phyloP scores from a whole-genome alignment of 805 yeast species.

The Teunomyces atbi region DNA sequence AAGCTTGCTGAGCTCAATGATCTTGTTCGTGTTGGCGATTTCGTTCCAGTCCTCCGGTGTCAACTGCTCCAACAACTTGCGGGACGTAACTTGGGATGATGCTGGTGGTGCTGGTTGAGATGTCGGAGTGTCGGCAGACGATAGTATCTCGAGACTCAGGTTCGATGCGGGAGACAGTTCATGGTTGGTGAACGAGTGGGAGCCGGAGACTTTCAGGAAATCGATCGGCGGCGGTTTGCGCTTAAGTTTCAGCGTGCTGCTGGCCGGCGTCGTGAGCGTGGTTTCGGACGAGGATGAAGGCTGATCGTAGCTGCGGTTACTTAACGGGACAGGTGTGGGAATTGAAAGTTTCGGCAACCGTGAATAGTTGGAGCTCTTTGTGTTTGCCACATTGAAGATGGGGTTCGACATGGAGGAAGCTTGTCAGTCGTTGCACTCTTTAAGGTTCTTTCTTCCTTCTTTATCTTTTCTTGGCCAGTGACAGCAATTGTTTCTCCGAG shows the following conservation, averaged over 20 bases:
- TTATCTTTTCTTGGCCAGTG: too few species aligned
- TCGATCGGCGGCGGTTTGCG: conserved; percentile 47
- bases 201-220: conserved; percentile 26
- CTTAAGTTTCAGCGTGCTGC: conserved; percentile 12
- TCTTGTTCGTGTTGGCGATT: conserved; percentile 56
- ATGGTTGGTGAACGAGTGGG: conserved; percentile 6
- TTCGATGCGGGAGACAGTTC: not conserved
- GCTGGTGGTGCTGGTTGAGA: not conserved
- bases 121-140: not conserved
- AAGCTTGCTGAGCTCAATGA: conserved; percentile 64
- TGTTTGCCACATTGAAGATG: conserved; percentile 35
- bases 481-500: too few species aligned
- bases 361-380: conserved; percentile 19
- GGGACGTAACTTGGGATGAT: not conserved
- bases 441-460: not conserved
- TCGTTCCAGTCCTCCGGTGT: conserved; percentile 76
- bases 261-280: conserved; percentile 7
- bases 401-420: conserved; percentile 19
- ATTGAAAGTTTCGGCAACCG: conserved; percentile 27
- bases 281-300: conserved; percentile 5
- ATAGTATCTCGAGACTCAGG: not conserved
- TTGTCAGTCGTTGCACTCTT: not conserved
- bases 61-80: conserved; percentile 44
- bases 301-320: not conserved
- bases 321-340: conserved; percentile 22